Evolutionary conservation across 768 basidiomycete genomes (phyloP).

Genomic region (Hortiboletus campestris): DNA sequence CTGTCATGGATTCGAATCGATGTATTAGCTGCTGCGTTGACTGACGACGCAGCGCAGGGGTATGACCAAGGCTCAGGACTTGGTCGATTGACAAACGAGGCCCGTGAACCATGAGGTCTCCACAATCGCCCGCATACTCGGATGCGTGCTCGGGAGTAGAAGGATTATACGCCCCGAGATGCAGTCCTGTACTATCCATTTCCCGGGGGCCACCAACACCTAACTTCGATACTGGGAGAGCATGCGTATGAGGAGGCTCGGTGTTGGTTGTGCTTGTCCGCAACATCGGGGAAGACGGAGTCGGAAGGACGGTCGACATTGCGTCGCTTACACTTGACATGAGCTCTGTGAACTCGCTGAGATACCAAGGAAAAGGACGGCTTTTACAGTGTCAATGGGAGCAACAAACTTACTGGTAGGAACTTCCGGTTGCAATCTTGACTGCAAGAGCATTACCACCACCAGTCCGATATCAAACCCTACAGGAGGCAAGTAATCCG

Average conservation of each 20-base stretch:
- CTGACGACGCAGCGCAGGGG: constrained; percentile 25
- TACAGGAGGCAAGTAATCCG: not conserved
- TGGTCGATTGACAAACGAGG: constrained; percentile 4
- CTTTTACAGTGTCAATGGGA: not conserved
- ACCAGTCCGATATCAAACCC: constrained; percentile 13
- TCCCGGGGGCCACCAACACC: constrained; percentile 22
- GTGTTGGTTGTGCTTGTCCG: constrained; percentile 5
- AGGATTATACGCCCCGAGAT: not conserved
- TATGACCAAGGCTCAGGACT: not conserved
- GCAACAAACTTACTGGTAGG: not conserved
- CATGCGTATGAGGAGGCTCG: not conserved
- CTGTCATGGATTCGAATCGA: constrained; percentile 49
- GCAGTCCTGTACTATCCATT: constrained; percentile 7
- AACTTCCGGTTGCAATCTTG: constrained; percentile 7
- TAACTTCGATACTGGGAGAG: constrained; percentile 6
- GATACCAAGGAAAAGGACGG: not conserved
- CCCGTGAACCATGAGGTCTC: not conserved
- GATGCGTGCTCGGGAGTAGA: not conserved
- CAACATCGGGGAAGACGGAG: constrained; percentile 11
- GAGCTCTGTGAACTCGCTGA: not conserved
- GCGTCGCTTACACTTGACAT: constrained; percentile 21
- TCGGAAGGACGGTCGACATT: constrained; percentile 12
- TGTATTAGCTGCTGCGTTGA: constrained; percentile 55
- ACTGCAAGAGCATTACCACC: not conserved
- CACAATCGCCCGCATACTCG: not conserved